Evolutionary conservation across 2,329 filamentous ascomycete genomes (phyloP).

Genomic region (Fusarium drepaniforme): DNA sequence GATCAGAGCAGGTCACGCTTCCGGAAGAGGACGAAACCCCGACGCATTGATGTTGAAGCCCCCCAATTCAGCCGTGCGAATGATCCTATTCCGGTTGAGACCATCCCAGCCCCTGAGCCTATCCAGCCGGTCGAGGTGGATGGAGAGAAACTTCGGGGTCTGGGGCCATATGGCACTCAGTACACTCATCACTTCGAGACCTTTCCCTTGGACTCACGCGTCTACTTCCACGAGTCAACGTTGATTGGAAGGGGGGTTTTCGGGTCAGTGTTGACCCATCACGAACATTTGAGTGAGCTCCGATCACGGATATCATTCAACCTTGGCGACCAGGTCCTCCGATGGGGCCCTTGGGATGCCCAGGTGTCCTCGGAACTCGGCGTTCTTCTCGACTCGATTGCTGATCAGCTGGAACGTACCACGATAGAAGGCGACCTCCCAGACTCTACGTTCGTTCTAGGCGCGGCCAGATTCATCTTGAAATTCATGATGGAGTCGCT

Average conservation of each 20-base stretch:
- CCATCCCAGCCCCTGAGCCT: slow-evolving; percentile 14
- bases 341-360: slow-evolving; percentile 70
- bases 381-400: slow-evolving; percentile 70
- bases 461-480: slow-evolving; percentile 60
- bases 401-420: slow-evolving; percentile 56
- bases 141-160: slow-evolving; percentile 57
- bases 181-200: slow-evolving; percentile 74
- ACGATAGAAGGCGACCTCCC: neutral
- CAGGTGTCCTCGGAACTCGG: slow-evolving; percentile 72
- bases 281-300: slow-evolving; percentile 43
- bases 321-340: slow-evolving; percentile 62
- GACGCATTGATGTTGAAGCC: slow-evolving; percentile 60
- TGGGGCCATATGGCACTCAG: slow-evolving; percentile 71
- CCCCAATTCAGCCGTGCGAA: slow-evolving; percentile 66
- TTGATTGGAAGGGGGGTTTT: slow-evolving; percentile 68
- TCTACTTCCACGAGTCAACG: slow-evolving; percentile 72
- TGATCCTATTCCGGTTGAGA: slow-evolving; percentile 58
- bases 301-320: slow-evolving; percentile 56
- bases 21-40: slow-evolving; percentile 60
- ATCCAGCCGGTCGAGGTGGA: slow-evolving; percentile 26
- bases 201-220: slow-evolving; percentile 66
- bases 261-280: slow-evolving; percentile 51
- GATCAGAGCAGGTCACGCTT: slow-evolving; percentile 46
- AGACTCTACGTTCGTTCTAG: slow-evolving; percentile 35
- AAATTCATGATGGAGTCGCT: slow-evolving; percentile 60